Percentiles rank a stretch among this genome's conserved stretches.
Evolutionary conservation across 83 land plant genomes (phyloP).

Genomic region (Larix sibirica): DNA sequence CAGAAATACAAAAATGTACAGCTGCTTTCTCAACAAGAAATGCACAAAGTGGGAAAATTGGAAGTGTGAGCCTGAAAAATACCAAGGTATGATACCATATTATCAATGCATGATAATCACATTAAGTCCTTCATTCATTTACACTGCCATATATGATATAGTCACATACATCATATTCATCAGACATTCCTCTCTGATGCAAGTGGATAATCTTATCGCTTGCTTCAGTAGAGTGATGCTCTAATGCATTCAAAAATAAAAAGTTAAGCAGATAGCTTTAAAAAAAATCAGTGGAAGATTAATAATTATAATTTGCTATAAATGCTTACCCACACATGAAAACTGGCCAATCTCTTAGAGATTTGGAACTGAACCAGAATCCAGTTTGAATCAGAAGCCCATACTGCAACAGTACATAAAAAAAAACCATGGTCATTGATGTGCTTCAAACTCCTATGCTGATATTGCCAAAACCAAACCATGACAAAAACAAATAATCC

Average conservation of each 20-base stretch:
- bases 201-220: too few relatives aligned
- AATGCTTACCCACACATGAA: conserved; percentile 86
- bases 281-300: too few relatives aligned
- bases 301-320: neutral
- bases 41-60: conserved; percentile 62
- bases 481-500: conserved; percentile 4
- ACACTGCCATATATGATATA: neutral
- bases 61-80: conserved; percentile 68
- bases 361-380: conserved; percentile 89
- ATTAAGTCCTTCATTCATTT: neutral
- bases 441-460: neutral
- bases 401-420: conserved; percentile 58
- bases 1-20: conserved; percentile 43
- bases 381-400: conserved; percentile 82
- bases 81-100: neutral
- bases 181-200: too few relatives aligned
- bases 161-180: too few relatives aligned
- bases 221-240: too few relatives aligned
- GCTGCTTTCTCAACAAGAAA: conserved; percentile 73
- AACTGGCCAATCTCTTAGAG: conserved; percentile 88
- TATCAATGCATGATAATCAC: neutral
- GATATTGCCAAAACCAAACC: neutral
- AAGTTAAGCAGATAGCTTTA: too few relatives aligned
- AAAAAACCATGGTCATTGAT: neutral
- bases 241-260: too few relatives aligned